Conservation (phyloP, 495 filamentous ascomycete species). For the Penicillium parvum region DNA sequence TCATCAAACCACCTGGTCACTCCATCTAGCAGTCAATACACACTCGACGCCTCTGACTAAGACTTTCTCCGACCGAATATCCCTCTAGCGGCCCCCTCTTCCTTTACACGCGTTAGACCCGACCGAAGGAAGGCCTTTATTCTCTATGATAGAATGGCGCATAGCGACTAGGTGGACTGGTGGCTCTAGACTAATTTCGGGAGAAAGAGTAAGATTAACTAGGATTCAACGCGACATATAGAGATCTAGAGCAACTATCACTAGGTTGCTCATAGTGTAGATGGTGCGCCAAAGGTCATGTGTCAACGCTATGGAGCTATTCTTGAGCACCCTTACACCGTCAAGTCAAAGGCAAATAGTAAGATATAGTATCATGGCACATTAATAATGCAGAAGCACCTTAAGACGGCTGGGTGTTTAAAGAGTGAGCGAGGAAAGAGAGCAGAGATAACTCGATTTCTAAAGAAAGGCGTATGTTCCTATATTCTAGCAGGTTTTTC, state of each 20-base stretch:
- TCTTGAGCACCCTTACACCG: constrained; percentile 3
- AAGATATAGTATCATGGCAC: constrained; percentile 1
- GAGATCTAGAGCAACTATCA: constrained; percentile 1
- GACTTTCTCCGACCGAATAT: background rate
- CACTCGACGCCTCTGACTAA: background rate
- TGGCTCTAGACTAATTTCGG: constrained; percentile 8
- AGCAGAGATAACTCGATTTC: constrained; percentile 5
- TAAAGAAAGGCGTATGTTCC: constrained; percentile 2
- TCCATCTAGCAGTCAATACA: constrained; percentile 6
- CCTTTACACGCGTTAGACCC: background rate
- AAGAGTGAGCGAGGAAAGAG: background rate
- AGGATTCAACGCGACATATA: background rate
- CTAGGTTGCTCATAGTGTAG: constrained; percentile 4
- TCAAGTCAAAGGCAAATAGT: background rate
- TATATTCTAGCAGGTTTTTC: background rate
- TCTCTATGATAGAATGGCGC: constrained; percentile 2
- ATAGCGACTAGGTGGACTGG: constrained; percentile 10
- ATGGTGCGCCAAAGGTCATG: constrained; percentile 6
- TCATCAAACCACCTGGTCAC: background rate
- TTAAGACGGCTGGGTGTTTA: background rate
- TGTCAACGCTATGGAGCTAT: constrained; percentile 1
- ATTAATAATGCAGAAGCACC: background rate
- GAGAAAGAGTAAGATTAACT: constrained; percentile 2
- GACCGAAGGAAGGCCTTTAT: constrained; percentile 3
- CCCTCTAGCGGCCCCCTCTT: constrained; percentile 3